Evolutionary conservation across 1,284 basidiomycete genomes (phyloP).

Genomic region (Violaceomyces palustris): DNA sequence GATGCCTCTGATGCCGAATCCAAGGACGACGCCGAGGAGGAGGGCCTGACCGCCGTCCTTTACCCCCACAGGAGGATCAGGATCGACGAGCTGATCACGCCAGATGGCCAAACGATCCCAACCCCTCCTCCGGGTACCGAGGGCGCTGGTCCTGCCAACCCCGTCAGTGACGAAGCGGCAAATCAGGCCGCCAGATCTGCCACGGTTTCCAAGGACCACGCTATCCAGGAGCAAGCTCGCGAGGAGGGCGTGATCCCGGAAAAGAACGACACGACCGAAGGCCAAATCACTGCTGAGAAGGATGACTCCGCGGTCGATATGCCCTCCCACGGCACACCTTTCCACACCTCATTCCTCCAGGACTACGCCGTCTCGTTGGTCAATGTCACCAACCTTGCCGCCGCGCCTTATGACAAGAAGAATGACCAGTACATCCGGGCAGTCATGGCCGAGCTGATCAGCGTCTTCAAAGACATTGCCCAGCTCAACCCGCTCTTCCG

Average conservation of each 20-base stretch:
- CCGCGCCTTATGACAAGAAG: conserved; percentile 73
- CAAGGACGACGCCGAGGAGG: conserved; percentile 69
- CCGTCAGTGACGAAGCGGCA: conserved; percentile 29
- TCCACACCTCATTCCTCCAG: conserved; percentile 86
- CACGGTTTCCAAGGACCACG: conserved; percentile 25
- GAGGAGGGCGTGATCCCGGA: conserved; percentile 26
- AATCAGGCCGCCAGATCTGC: conserved; percentile 25
- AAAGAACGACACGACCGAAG: conserved; percentile 17
- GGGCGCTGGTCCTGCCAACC: conserved; percentile 27
- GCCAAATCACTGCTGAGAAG: too few species aligned
- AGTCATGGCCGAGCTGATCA: conserved; percentile 92
- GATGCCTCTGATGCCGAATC: conserved; percentile 65
- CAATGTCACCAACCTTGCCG: conserved; percentile 77
- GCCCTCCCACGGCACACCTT: conserved; percentile 55
- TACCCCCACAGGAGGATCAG: conserved; percentile 90
- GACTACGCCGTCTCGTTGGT: conserved; percentile 84
- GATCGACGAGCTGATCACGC: conserved; percentile 70
- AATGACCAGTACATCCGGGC: conserved; percentile 76
- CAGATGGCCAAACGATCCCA: conserved; percentile 29
- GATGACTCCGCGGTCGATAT: too few species aligned
- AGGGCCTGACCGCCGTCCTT: conserved; percentile 79
- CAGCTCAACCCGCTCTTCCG: conserved; percentile 95
- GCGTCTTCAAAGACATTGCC: conserved; percentile 97
- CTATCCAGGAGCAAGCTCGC: conserved; percentile 32
- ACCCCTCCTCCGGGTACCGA: conserved; percentile 28